Percentiles rank a stretch among this genome's conserved stretches.
phyloP scores from a whole-genome alignment of 768 basidiomycete species.

The Boletales sp. region DNA sequence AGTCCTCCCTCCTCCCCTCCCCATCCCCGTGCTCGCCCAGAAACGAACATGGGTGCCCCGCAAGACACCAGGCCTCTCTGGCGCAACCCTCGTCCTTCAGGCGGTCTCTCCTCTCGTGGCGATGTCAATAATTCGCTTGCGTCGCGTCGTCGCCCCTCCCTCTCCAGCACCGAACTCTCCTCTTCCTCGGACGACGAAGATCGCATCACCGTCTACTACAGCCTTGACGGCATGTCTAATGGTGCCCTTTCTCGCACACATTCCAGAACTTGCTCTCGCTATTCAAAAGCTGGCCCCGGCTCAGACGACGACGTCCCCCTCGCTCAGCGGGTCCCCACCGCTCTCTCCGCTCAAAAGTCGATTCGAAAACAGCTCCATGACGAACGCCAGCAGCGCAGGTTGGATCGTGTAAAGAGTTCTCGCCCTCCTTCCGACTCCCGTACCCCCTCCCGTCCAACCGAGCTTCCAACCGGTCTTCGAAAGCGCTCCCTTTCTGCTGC shows the following conservation, averaged over 20 bases:
- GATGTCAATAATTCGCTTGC: conserved; percentile 37
- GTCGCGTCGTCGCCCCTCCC: conserved; percentile 29
- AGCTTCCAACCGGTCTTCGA: conserved; percentile 33
- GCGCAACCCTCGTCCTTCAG: background rate
- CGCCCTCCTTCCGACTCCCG: conserved; percentile 13
- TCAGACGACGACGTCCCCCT: conserved; percentile 82
- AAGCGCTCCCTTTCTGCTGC: conserved; percentile 32
- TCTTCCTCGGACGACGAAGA: conserved; percentile 46
- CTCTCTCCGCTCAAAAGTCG: conserved; percentile 76
- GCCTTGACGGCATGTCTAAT: conserved; percentile 36
- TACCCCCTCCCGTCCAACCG: conserved; percentile 28
- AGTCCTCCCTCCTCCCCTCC: conserved; percentile 18
- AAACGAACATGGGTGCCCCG: no score
- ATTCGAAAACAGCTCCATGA: conserved; percentile 70
- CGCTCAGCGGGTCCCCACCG: conserved; percentile 78
- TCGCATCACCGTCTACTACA: conserved; percentile 40
- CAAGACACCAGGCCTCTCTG: no score
- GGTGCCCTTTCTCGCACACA: conserved; percentile 18
- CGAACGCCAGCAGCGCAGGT: conserved; percentile 57
- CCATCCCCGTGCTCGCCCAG: background rate
- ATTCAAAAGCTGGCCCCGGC: conserved; percentile 24
- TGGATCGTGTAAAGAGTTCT: conserved; percentile 39
- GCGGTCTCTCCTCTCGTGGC: conserved; percentile 37
- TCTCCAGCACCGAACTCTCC: conserved; percentile 32
- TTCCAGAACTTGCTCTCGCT: conserved; percentile 20